These are phyloP conservation scores for Solanum chiquidenum DNA, from an alignment of 257 asterid genomes.

Conservation along the genomic window DNA sequence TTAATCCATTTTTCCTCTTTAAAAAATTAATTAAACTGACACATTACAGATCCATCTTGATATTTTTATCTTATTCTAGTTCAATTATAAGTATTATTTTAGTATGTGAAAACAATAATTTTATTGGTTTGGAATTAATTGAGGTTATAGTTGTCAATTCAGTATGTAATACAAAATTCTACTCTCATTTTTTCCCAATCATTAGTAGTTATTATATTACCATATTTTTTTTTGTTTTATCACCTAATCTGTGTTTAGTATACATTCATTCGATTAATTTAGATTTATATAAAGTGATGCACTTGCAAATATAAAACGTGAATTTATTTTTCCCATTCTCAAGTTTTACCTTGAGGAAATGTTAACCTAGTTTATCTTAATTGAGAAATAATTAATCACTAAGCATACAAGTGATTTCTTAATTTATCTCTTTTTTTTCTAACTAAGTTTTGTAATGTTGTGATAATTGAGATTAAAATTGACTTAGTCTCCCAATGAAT, in stretches of 20 bases:
- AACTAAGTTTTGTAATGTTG: not conserved
- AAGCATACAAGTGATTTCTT: not conserved
- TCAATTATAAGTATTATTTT: not conserved
- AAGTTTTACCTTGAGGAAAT: not conserved
- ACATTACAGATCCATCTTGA: not conserved
- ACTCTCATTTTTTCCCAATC: not conserved
- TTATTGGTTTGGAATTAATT: not conserved
- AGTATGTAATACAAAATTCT: not conserved
- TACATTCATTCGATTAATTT: not conserved
- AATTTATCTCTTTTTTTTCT: not conserved
- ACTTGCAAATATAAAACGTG: not conserved
- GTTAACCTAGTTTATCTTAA: not conserved
- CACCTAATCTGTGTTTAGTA: rapidly evolving
- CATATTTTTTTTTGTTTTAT: not conserved
- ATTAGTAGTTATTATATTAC: not conserved
- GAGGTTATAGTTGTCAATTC: not conserved
- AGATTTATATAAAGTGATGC: rapidly evolving
- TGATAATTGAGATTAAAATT: not conserved
- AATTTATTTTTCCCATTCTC: not conserved
- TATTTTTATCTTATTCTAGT: not conserved
- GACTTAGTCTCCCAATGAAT: not conserved
- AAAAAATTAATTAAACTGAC: not conserved
- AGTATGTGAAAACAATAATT: not conserved
- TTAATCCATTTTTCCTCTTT: not conserved
- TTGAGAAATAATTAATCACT: not conserved